phyloP scores from a whole-genome alignment of 768 basidiomycete species.

The Suillus spraguei region DNA sequence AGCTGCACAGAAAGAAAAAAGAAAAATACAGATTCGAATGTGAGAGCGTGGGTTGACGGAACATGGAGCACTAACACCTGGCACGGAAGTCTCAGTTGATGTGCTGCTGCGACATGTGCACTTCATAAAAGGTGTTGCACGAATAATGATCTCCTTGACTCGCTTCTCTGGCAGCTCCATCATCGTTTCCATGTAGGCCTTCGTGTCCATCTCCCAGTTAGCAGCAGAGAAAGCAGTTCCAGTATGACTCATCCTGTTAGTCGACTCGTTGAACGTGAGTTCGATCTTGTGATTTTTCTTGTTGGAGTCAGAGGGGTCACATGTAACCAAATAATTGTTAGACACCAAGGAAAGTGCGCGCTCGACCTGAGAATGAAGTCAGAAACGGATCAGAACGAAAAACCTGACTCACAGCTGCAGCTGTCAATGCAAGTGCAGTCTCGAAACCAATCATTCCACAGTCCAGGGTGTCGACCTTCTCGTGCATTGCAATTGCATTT shows the following conservation, averaged over 20 bases:
- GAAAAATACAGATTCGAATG: neutral
- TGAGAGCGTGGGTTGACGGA: neutral
- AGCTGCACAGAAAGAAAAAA: neutral
- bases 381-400: neutral
- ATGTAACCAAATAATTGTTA: neutral
- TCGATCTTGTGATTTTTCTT: neutral
- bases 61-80: neutral
- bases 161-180: neutral
- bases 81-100: neutral
- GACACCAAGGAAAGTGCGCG: neutral
- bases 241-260: neutral
- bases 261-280: neutral
- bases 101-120: neutral
- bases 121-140: slow-evolving; percentile 1
- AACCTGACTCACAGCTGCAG: neutral
- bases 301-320: neutral
- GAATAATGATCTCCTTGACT: neutral
- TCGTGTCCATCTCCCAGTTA: neutral
- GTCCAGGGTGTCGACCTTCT: neutral
- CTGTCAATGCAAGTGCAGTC: neutral
- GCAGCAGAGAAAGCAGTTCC: neutral
- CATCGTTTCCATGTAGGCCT: neutral
- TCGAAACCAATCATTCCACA: neutral
- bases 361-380: neutral
- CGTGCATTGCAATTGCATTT: neutral